Evolutionary conservation across 768 basidiomycete genomes (phyloP).

Genomic region (Boletus coccyginus): DNA sequence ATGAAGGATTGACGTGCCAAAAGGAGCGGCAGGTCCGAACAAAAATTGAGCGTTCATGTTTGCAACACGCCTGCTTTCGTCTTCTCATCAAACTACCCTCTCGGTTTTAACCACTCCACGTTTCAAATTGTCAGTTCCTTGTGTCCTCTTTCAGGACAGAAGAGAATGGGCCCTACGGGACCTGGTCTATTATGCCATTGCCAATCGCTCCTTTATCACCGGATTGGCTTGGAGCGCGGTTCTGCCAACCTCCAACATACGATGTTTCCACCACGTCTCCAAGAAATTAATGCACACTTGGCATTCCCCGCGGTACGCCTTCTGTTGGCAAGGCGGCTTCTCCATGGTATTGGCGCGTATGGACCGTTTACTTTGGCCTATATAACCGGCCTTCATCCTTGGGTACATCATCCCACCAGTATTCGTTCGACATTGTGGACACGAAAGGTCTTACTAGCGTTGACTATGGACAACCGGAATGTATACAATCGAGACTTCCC

Average conservation of each 20-base stretch:
- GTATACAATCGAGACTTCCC: too few species aligned
- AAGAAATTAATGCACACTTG: not conserved
- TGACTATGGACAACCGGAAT: not conserved
- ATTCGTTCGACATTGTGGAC: not conserved
- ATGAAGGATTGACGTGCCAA: not conserved
- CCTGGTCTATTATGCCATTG: not conserved
- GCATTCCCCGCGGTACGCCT: not conserved
- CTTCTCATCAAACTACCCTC: not conserved
- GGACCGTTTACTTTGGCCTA: not conserved
- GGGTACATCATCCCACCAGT: not conserved
- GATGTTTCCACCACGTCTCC: not conserved
- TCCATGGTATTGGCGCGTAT: not conserved
- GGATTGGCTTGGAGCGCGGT: not conserved
- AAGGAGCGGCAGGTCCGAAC: not conserved
- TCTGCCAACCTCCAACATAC: not conserved
- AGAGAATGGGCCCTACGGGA: not conserved
- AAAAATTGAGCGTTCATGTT: not conserved
- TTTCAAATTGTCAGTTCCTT: not conserved
- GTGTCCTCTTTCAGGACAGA: not conserved
- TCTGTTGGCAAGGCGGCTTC: not conserved
- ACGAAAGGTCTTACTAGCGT: not conserved
- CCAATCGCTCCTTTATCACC: conserved; percentile 1
- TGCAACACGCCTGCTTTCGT: not conserved
- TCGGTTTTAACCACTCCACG: not conserved
- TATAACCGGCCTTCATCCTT: too few species aligned